phyloP scores from a whole-genome alignment of 192 early-diverging fungal genomes.

The Backusella luteola region DNA sequence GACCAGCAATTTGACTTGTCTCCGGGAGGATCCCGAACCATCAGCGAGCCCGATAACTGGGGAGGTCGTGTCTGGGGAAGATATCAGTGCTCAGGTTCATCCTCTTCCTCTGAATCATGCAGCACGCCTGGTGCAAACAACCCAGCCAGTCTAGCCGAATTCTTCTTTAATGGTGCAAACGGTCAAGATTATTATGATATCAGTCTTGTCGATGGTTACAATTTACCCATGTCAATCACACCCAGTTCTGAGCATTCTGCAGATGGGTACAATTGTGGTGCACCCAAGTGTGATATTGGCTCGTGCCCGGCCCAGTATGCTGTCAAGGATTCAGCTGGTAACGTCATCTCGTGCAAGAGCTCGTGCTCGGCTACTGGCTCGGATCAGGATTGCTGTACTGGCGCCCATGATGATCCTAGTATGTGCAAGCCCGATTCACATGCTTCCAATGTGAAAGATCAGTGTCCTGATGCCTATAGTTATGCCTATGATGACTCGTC shows the following conservation, averaged over 20 bases:
- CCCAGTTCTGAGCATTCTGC: not conserved
- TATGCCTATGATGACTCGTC: conserved; percentile 38
- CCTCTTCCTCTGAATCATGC: not conserved
- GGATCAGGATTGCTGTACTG: conserved; percentile 28
- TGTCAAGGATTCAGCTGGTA: conserved; percentile 20
- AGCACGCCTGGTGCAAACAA: conserved; percentile 20
- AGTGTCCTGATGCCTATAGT: conserved; percentile 29
- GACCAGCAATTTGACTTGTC: conserved; percentile 17
- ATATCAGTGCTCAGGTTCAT: conserved; percentile 9
- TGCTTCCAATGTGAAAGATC: conserved; percentile 12
- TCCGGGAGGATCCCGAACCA: not conserved
- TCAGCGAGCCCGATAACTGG: conserved; percentile 19
- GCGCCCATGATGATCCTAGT: not conserved
- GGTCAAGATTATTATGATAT: conserved; percentile 33
- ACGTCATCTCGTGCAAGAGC: conserved; percentile 23
- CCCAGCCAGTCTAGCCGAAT: conserved; percentile 32
- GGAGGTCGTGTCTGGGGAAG: conserved; percentile 29
- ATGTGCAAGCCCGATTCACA: conserved; percentile 9
- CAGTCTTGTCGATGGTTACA: conserved; percentile 32
- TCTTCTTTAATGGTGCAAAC: conserved; percentile 23
- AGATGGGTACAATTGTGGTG: conserved; percentile 20
- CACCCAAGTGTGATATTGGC: conserved; percentile 17
- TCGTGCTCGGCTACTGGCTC: conserved; percentile 21
- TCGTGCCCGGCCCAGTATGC: conserved; percentile 12
- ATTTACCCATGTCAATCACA: conserved; percentile 23